These are phyloP conservation scores for Beauveria pseudobassiana DNA, from an alignment of 2,329 filamentous ascomycete genomes.

Conservation along the genomic window DNA sequence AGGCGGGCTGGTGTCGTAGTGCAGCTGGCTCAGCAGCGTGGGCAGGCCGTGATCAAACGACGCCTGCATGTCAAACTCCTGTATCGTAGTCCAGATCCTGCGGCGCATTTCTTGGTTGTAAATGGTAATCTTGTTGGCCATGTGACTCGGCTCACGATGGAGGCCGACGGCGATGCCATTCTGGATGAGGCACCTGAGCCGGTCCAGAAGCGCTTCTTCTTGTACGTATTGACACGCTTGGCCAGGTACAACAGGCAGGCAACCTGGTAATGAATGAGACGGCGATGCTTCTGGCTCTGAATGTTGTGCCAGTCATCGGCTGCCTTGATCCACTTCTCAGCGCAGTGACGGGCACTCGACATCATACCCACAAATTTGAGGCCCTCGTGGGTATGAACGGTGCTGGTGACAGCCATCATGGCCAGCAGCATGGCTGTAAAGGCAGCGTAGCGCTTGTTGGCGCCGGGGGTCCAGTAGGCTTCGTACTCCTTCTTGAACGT, in stretches of 20 bases:
- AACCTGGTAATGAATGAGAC: conserved; percentile 54
- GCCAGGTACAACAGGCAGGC: conserved; percentile 52
- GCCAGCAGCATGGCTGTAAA: conserved; percentile 52
- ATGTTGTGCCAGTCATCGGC: conserved; percentile 46
- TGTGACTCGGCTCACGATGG: conserved; percentile 50
- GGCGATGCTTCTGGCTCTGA: conserved; percentile 55
- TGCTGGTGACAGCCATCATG: conserved; percentile 53
- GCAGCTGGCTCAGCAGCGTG: conserved; percentile 48
- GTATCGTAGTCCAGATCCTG: conserved; percentile 53
- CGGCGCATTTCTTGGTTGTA: conserved; percentile 57
- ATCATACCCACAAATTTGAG: conserved; percentile 51
- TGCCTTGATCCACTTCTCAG: conserved; percentile 49
- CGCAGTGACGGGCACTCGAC: conserved; percentile 46
- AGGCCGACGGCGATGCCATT: conserved; percentile 52
- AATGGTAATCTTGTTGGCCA: conserved; percentile 46
- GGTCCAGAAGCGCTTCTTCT: conserved; percentile 59
- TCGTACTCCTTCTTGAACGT: conserved; percentile 50
- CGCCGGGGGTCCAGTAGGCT: conserved; percentile 43
- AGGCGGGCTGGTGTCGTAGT: conserved; percentile 48
- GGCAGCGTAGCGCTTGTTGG: conserved; percentile 38
- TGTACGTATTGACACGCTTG: conserved; percentile 54
- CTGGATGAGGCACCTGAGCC: conserved; percentile 48
- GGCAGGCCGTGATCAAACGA: conserved; percentile 54
- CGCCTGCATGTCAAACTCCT: conserved; percentile 55
- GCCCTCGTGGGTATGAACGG: conserved; percentile 43